phyloP scores from a whole-genome alignment of 192 early-diverging fungal genomes.

The Coemansia sp. region DNA sequence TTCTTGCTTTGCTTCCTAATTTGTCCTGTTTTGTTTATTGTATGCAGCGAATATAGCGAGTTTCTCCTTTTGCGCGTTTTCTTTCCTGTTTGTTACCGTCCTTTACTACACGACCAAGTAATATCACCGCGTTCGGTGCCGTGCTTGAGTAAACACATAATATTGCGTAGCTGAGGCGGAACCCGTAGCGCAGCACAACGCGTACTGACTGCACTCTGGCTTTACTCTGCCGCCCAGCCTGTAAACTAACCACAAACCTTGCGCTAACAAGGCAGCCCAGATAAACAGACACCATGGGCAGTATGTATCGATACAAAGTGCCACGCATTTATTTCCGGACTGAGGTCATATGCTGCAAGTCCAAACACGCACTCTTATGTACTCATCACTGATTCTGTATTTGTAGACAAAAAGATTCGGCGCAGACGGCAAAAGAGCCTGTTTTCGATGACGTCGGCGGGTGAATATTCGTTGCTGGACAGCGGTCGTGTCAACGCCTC shows the following conservation, averaged over 20 bases:
- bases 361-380: not conserved
- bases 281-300: not conserved
- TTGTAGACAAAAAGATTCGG: constrained; percentile 46
- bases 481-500: constrained; percentile 25
- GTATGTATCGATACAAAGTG: constrained; percentile 6
- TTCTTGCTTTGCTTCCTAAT: not conserved
- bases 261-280: not conserved
- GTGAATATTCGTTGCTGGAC: constrained; percentile 46
- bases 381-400: not conserved
- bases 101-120: not conserved
- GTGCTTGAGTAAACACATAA: no score
- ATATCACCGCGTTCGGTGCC: not conserved
- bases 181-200: not conserved
- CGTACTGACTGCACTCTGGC: not conserved
- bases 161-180: not conserved
- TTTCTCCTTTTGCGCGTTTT: constrained; percentile 6
- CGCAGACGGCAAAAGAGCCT: constrained; percentile 50
- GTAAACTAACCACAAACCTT: no score
- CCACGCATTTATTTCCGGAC: not conserved
- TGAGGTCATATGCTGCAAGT: not conserved
- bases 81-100: not conserved
- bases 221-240: not conserved
- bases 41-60: constrained; percentile 8
- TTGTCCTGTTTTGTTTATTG: constrained; percentile 6
- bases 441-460: constrained; percentile 52